Evolutionary conservation across 78 protist species (phyloP).

Genomic region (Cavenderia fasciculata): DNA sequence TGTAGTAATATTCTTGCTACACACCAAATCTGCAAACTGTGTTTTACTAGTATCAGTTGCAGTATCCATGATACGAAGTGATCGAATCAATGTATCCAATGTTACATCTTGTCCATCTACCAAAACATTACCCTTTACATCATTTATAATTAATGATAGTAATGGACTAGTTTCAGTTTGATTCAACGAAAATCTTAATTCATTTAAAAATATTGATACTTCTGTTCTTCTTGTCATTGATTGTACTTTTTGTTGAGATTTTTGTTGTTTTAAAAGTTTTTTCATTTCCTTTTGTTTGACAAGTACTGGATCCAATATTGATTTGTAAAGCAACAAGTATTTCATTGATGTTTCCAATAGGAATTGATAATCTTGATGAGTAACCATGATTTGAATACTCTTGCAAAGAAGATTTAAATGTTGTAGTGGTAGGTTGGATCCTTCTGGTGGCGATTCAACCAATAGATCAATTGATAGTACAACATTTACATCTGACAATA

Average conservation of each 20-base stretch:
- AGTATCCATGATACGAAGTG: constrained; percentile 43
- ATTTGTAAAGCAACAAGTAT: constrained; percentile 8
- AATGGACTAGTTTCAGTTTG: neutral
- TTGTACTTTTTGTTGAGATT: neutral
- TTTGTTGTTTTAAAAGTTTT: neutral
- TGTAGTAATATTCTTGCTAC: constrained; percentile 61
- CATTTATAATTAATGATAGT: constrained; percentile 14
- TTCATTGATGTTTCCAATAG: neutral
- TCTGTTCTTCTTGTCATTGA: constrained; percentile 21
- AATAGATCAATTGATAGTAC: constrained; percentile 7
- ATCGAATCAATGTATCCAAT: neutral
- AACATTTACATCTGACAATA: constrained; percentile 8
- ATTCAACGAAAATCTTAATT: constrained; percentile 17
- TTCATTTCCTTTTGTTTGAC: neutral
- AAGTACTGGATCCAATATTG: constrained; percentile 12
- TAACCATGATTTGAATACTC: constrained; percentile 11
- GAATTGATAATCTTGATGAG: constrained; percentile 5
- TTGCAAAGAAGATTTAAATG: constrained; percentile 30
- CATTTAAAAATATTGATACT: neutral
- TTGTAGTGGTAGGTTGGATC: neutral
- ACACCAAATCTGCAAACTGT: constrained; percentile 31
- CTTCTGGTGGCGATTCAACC: neutral
- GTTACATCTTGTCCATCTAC: neutral
- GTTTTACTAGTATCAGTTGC: constrained; percentile 10
- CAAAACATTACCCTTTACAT: constrained; percentile 3